These are phyloP conservation scores for Quercus gilva DNA, from an alignment of 306 rosid species.

Conservation along the genomic window DNA sequence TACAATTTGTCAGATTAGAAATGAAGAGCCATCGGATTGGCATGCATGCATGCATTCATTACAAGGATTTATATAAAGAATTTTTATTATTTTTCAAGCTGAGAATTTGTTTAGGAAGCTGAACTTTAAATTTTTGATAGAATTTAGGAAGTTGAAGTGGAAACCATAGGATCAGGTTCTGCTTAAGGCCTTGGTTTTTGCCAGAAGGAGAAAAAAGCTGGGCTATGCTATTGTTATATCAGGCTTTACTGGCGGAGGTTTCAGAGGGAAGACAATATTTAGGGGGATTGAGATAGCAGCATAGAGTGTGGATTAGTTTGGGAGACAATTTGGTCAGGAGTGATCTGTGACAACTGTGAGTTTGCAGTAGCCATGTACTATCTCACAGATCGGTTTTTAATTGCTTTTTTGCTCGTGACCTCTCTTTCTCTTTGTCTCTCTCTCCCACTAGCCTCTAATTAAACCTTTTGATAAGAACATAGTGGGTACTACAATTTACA, in stretches of 20 bases:
- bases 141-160: no score
- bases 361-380: not conserved
- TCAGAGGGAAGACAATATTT: not conserved
- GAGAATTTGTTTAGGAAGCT: no score
- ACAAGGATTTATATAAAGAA: not conserved
- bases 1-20: not conserved
- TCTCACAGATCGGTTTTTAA: not conserved
- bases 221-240: not conserved
- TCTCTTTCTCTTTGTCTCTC: not conserved
- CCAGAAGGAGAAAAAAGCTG: not conserved
- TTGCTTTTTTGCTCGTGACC: not conserved
- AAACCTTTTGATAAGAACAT: no score
- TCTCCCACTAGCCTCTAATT: not conserved
- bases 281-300: not conserved
- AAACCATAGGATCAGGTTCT: no score
- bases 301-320: not conserved
- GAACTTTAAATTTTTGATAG: no score
- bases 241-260: not conserved
- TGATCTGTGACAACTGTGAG: constrained; percentile 12
- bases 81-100: no score
- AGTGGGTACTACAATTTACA: no score
- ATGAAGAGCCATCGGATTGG: not conserved
- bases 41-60: constrained; percentile 1
- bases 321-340: constrained; percentile 10
- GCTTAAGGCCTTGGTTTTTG: not conserved